Conservation (phyloP, 116 monocot genomes). For the Zostera marina region DNA sequence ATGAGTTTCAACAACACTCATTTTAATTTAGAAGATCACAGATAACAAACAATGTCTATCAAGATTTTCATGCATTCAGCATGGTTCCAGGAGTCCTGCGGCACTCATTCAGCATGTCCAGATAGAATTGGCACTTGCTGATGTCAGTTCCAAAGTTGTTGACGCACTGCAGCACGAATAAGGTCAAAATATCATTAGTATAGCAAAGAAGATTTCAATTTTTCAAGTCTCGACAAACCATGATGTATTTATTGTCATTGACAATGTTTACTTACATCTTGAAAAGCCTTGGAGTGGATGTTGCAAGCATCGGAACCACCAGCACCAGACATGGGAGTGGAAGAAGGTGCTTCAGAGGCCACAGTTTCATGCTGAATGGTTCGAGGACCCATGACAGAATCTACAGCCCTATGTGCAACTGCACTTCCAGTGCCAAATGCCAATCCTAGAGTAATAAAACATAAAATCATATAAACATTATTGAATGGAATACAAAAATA, state of each 20-base stretch:
- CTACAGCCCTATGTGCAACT: constrained; percentile 66
- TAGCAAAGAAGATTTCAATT: neutral
- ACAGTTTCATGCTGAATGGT: constrained; percentile 53
- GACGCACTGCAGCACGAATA: constrained; percentile 35
- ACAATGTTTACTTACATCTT: constrained; percentile 45
- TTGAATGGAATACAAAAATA: neutral
- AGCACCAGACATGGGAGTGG: constrained; percentile 11
- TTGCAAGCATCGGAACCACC: constrained; percentile 38
- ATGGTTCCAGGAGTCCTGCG: constrained; percentile 29
- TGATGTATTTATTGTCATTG: neutral
- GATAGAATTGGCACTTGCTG: constrained; percentile 76
- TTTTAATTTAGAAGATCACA: no score
- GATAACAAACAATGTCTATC: no score
- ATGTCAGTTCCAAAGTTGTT: constrained; percentile 56
- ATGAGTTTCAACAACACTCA: no score
- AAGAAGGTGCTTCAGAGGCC: constrained; percentile 16
- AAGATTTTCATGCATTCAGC: constrained; percentile 2
- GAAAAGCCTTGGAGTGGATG: constrained; percentile 68
- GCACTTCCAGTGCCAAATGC: constrained; percentile 68
- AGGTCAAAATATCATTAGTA: neutral
- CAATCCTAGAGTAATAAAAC: constrained; percentile 17
- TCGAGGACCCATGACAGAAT: constrained; percentile 51
- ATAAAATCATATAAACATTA: neutral
- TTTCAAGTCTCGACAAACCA: neutral
- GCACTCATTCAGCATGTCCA: constrained; percentile 83